These are phyloP conservation scores for Leishmania turanica DNA, from an alignment of 208 protist genomes.

Conservation along the genomic window DNA sequence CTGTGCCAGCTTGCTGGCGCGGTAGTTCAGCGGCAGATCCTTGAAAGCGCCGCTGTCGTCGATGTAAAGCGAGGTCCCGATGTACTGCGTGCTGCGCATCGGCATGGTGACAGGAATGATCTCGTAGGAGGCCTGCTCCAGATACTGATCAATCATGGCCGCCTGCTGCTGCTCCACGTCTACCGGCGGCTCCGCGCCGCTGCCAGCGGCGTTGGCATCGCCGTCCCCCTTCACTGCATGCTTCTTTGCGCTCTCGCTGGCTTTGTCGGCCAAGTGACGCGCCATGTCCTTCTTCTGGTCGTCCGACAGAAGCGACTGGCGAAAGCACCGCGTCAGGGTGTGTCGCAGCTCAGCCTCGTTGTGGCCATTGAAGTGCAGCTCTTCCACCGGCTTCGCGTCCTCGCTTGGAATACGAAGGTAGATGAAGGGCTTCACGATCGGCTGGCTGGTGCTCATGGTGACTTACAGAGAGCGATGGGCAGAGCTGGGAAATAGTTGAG, in stretches of 20 bases:
- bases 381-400: slow-evolving; percentile 35
- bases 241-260: slow-evolving; percentile 35
- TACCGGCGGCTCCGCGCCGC: slow-evolving; percentile 7
- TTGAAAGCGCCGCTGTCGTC: too few relatives aligned
- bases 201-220: slow-evolving; percentile 2
- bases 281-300: slow-evolving; percentile 74
- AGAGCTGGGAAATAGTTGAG: neutral
- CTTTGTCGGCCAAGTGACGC: slow-evolving; percentile 54
- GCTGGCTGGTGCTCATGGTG: slow-evolving; percentile 29
- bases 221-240: slow-evolving; percentile 10
- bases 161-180: slow-evolving; percentile 45
- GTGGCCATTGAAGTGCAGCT: slow-evolving; percentile 55
- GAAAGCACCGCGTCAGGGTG: slow-evolving; percentile 71
- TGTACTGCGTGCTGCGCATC: slow-evolving; percentile 42
- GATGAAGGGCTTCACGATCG: slow-evolving; percentile 59
- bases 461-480: neutral
- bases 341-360: slow-evolving; percentile 71
- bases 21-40: too few relatives aligned
- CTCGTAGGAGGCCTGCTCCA: slow-evolving; percentile 80
- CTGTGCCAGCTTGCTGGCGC: slow-evolving; percentile 78
- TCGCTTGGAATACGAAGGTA: slow-evolving; percentile 81
- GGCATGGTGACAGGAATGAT: slow-evolving; percentile 90
- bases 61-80: too few relatives aligned
- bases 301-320: slow-evolving; percentile 62
- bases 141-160: slow-evolving; percentile 68